Conservation (phyloP, 306 rosid genomes). For the peach (Prunus persica) region DNA sequence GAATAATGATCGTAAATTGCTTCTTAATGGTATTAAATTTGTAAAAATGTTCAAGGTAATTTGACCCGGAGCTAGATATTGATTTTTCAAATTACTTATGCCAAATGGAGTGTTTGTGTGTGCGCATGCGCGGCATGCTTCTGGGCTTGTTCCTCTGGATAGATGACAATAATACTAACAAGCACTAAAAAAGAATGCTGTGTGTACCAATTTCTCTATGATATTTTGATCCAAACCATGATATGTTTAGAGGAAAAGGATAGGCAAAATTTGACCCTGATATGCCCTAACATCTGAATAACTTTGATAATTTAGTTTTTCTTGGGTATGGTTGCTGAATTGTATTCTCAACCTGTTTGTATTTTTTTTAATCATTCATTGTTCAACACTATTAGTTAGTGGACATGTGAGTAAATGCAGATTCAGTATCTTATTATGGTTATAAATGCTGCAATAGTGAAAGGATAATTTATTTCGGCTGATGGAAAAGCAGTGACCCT, state of each 20-base stretch:
- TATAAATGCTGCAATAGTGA: not conserved
- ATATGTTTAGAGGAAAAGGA: not conserved
- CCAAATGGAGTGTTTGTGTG: not conserved
- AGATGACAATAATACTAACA: not conserved
- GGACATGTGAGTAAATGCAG: not conserved
- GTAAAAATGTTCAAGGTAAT: not conserved
- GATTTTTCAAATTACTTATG: not conserved
- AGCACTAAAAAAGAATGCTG: not conserved
- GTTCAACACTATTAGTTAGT: not conserved
- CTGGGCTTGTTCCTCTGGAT: not conserved
- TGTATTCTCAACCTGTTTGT: not conserved
- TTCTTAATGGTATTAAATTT: not conserved
- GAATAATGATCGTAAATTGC: not conserved
- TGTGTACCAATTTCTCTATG: not conserved
- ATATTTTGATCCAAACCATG: not conserved
- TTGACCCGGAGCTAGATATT: not conserved
- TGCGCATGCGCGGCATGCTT: not conserved
- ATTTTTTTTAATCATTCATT: not conserved
- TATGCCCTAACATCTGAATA: not conserved
- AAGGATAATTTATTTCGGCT: not conserved
- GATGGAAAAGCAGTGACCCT: conserved; percentile 1
- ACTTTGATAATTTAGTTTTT: not conserved
- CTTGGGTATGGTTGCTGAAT: not conserved
- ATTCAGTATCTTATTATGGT: not conserved
- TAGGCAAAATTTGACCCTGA: not conserved